Evolutionary conservation across 1,284 basidiomycete species (phyloP).

Genomic region (Prillingera fragicola): DNA sequence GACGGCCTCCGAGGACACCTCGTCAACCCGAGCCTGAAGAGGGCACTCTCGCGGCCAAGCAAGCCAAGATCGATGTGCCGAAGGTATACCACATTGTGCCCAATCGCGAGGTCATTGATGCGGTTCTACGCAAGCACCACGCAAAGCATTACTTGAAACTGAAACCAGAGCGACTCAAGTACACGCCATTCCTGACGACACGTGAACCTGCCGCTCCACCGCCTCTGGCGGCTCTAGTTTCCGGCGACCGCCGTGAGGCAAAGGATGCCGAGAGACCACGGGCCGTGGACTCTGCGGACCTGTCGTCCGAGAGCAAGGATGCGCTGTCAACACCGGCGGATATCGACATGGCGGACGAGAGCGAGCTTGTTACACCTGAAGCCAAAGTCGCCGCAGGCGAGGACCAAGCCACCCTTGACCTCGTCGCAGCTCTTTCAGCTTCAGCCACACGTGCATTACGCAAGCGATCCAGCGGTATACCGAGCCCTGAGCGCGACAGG

Average conservation of each 20-base stretch:
- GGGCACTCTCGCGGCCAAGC: slow-evolving; percentile 17
- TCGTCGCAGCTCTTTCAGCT: slow-evolving; percentile 29
- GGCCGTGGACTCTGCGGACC: not conserved
- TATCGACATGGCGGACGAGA: not conserved
- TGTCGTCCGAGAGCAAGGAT: slow-evolving; percentile 11
- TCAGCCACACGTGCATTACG: slow-evolving; percentile 29
- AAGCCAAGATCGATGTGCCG: slow-evolving; percentile 53
- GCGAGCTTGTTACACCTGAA: slow-evolving; percentile 1
- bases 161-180: slow-evolving; percentile 80
- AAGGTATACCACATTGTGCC: slow-evolving; percentile 73
- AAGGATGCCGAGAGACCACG: not conserved
- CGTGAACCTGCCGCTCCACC: slow-evolving; percentile 14
- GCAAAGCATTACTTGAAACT: slow-evolving; percentile 74
- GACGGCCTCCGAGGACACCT: slow-evolving; percentile 15
- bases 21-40: slow-evolving; percentile 3
- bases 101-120: slow-evolving; percentile 65
- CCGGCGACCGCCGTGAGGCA: not conserved
- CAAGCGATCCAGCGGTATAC: slow-evolving; percentile 13
- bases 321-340: slow-evolving; percentile 12
- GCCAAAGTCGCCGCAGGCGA: slow-evolving; percentile 23
- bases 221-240: not conserved
- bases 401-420: slow-evolving; percentile 35
- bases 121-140: slow-evolving; percentile 66
- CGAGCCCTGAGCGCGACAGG: not conserved
- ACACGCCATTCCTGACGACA: slow-evolving; percentile 81